A percentile compares a stretch with the other conserved stretches of the same genome.
These are phyloP conservation scores for Neospermospora avenae DNA, from an alignment of 2,329 filamentous ascomycete genomes.

Conservation along the genomic window DNA sequence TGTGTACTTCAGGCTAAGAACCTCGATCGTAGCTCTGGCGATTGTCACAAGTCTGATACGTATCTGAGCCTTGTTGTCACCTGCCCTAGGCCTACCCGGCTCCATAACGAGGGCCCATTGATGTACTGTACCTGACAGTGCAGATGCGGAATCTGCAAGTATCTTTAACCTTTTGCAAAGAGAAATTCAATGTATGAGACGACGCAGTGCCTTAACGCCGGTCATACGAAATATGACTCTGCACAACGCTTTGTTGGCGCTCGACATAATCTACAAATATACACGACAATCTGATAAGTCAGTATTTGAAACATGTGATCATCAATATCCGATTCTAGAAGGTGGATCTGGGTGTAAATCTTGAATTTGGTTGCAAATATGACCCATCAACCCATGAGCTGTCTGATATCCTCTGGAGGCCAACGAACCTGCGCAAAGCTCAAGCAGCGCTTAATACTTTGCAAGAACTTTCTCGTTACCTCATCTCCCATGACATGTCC, in stretches of 20 bases:
- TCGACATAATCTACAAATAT: too few species aligned
- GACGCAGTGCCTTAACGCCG: too few species aligned
- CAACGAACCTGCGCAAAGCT: constrained; percentile 96
- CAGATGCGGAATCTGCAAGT: too few species aligned
- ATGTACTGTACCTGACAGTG: too few species aligned
- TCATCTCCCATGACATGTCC: constrained; percentile 98
- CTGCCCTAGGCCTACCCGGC: neutral
- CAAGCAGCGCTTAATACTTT: constrained; percentile 95
- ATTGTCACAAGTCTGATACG: neutral
- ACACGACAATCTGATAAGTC: too few species aligned
- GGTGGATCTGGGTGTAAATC: neutral
- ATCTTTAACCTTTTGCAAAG: too few species aligned
- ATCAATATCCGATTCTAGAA: neutral
- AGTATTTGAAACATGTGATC: too few species aligned
- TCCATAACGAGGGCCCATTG: neutral
- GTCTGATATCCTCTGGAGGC: constrained; percentile 87
- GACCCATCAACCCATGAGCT: constrained; percentile 74
- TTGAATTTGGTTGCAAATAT: neutral
- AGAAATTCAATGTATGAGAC: too few species aligned
- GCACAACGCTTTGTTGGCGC: too few species aligned
- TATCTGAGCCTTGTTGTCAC: neutral
- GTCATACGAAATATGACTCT: too few species aligned
- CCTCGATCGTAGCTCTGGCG: neutral
- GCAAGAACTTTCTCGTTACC: constrained; percentile 88
- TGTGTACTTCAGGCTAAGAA: neutral